These are phyloP conservation scores for Galerina sulciceps DNA, from an alignment of 768 basidiomycete species.

Conservation along the genomic window DNA sequence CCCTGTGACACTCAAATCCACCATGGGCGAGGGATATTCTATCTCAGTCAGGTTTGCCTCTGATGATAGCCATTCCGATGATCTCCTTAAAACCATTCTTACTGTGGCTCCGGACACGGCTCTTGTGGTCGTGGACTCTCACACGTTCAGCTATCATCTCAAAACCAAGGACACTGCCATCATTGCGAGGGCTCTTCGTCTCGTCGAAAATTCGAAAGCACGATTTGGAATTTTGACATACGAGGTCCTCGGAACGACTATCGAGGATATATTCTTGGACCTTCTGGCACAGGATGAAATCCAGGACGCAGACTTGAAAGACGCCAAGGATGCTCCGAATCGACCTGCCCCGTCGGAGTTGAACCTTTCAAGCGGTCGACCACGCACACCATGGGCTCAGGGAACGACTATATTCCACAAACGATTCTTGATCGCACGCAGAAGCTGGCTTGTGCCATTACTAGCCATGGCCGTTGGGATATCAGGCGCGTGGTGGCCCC, in stretches of 20 bases:
- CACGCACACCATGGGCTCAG: constrained; percentile 61
- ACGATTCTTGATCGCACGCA: constrained; percentile 62
- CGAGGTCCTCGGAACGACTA: constrained; percentile 72
- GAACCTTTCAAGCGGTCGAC: constrained; percentile 53
- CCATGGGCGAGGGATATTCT: constrained; percentile 74
- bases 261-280: constrained; percentile 81
- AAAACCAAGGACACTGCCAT: constrained; percentile 58
- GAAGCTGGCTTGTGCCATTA: constrained; percentile 70
- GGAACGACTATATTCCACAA: constrained; percentile 78
- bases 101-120: constrained; percentile 49
- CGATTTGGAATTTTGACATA: constrained; percentile 50
- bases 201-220: constrained; percentile 48
- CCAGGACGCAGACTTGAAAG: constrained; percentile 17
- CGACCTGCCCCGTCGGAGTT: constrained; percentile 28
- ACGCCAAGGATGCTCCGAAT: constrained; percentile 12
- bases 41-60: constrained; percentile 55
- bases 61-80: constrained; percentile 25
- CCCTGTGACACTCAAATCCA: constrained; percentile 72
- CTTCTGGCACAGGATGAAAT: constrained; percentile 59
- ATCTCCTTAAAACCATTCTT: constrained; percentile 47
- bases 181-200: constrained; percentile 59
- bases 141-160: constrained; percentile 56
- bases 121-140: constrained; percentile 42
- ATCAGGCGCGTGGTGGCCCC: constrained; percentile 67
- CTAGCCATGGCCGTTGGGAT: constrained; percentile 59